Conservation (phyloP, 768 basidiomycete genomes). For the Suillus occidentalis region DNA sequence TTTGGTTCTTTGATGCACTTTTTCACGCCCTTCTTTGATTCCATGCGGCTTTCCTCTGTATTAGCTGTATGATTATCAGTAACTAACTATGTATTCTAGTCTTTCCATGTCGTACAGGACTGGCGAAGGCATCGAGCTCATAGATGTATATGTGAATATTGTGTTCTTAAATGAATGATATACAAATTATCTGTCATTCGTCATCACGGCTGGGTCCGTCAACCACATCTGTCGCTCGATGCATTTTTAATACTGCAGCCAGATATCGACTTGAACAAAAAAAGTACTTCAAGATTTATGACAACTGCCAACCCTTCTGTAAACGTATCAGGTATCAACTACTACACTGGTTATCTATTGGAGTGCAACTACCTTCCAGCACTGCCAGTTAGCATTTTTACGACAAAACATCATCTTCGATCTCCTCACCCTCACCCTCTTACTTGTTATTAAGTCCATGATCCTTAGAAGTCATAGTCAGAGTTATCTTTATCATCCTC, state of each 20-base stretch:
- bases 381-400: neutral
- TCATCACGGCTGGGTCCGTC: too few species aligned
- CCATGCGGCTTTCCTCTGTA: neutral
- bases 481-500: neutral
- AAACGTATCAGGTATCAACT: neutral
- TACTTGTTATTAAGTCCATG: neutral
- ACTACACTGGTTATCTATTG: neutral
- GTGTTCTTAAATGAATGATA: neutral
- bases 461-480: neutral
- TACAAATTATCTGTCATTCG: neutral
- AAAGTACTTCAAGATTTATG: neutral
- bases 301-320: neutral
- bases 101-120: neutral
- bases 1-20: neutral
- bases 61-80: neutral
- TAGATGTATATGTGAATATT: too few species aligned
- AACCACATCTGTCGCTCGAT: neutral
- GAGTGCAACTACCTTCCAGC: neutral
- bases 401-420: neutral
- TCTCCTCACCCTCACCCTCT: too few species aligned
- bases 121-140: neutral
- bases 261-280: too few species aligned
- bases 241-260: neutral
- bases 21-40: neutral
- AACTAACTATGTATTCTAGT: neutral